These are phyloP conservation scores for Herpetomonas muscarum DNA, from an alignment of 208 protist species.

Conservation along the genomic window DNA sequence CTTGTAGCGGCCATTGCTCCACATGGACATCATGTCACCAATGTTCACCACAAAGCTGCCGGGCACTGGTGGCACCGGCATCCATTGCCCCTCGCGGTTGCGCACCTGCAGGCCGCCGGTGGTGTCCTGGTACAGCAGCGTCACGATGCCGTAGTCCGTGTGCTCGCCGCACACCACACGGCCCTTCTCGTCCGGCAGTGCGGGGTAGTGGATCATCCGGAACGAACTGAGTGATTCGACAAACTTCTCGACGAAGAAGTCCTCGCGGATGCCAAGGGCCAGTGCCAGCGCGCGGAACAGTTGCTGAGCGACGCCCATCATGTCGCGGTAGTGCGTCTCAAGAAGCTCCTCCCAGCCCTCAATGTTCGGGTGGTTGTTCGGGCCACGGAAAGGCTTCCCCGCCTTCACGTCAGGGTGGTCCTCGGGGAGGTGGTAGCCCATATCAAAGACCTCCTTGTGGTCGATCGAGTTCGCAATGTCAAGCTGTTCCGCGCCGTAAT, in stretches of 20 bases:
- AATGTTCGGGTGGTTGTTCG: slow-evolving; percentile 53
- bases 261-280: slow-evolving; percentile 40
- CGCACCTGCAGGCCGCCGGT: slow-evolving; percentile 26
- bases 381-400: slow-evolving; percentile 56
- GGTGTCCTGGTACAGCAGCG: slow-evolving; percentile 34
- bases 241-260: slow-evolving; percentile 63
- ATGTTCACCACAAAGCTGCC: slow-evolving; percentile 49
- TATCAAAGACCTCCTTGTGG: slow-evolving; percentile 76
- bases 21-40: slow-evolving; percentile 55
- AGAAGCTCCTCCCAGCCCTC: slow-evolving; percentile 50
- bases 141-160: slow-evolving; percentile 47
- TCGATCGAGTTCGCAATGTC: slow-evolving; percentile 42
- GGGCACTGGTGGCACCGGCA: slow-evolving; percentile 19
- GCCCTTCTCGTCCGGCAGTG: slow-evolving; percentile 10
- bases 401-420: slow-evolving; percentile 59
- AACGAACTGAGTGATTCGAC: slow-evolving; percentile 64
- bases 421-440: slow-evolving; percentile 40
- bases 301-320: slow-evolving; percentile 39
- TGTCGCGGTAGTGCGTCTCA: slow-evolving; percentile 57
- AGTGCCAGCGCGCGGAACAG: slow-evolving; percentile 60
- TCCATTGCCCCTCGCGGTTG: slow-evolving; percentile 27
- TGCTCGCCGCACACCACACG: slow-evolving; percentile 23
- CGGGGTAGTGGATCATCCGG: slow-evolving; percentile 69
- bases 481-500: slow-evolving; percentile 42
- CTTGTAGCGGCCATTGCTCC: slow-evolving; percentile 35